Base-by-base conservation (phyloP, 805 yeast species). In the Debaryomyces castellii region DNA sequence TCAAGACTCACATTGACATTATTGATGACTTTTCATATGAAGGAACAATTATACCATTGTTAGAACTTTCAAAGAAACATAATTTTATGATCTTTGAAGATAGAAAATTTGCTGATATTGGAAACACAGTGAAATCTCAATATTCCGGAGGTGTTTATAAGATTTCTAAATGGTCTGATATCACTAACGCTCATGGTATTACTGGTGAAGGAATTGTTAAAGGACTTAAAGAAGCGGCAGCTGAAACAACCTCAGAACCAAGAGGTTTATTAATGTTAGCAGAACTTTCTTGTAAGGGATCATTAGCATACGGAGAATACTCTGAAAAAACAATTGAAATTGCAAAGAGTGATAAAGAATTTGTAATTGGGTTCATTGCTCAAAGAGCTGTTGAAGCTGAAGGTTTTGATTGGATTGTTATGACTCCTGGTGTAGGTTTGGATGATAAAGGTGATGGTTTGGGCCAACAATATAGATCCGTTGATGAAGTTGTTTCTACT, bases 401-500 rank as follows among this genome's bases (percentile, higher is more conserved):
- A 57, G 94, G 92, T 1, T 91, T 87, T 58, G 99, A 94, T 69
- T 94, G 97, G 97, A 69, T 94, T 34, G 81, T 91, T 47, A 85
- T 94, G 94, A 92, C 99, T 0, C 99, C 99, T 0, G 99, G 99
- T 50, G 99, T 94, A 33, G 98, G 98, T 2, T 77, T 94, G 43
- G 99, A 92, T 62, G 98, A 92, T 62, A 94, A 86, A 64, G 97
- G 98, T 12, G 99, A 94, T 63, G 81, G 85, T 1, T 76, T 94
- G 50, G 99, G 99, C 20, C 99, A 94, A 67, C 98, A 94, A 68
- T 94, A 94, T 67, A 80, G 99, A 65, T 83, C 97, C 4, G 98
- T 92, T 3, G 81, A 81, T 51, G 89, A 87, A 49, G 99, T 90
- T 20, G 75, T 92, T 10, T 61, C 79, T 11, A 81, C 86, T 1